phyloP scores from a whole-genome alignment of 1,139 yeast species.

The Hemisphaericaspora xylanilytica region DNA sequence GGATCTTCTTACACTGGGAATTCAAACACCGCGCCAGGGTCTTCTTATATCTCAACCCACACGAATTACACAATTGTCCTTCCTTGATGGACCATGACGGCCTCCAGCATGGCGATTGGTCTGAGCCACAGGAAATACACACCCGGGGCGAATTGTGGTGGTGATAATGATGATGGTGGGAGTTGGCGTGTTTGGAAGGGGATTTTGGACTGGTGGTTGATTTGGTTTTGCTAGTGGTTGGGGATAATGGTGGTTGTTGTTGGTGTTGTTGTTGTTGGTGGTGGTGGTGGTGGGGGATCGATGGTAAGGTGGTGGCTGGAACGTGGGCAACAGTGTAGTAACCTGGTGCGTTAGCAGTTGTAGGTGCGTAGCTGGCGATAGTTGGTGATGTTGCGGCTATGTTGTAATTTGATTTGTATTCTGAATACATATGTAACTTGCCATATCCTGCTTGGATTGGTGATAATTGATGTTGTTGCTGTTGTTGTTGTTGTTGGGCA shows the following conservation, averaged over 20 bases:
- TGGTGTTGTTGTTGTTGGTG: conserved; percentile 38
- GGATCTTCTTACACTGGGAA: conserved; percentile 74
- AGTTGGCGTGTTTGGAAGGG: conserved; percentile 1
- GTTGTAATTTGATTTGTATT: conserved; percentile 1
- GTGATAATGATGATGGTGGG: conserved; percentile 10
- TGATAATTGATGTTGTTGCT: conserved; percentile 13
- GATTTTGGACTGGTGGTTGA: conserved; percentile 31
- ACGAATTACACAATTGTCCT: conserved; percentile 94
- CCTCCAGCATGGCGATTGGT: conserved; percentile 97
- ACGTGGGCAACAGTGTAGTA: too few relatives aligned
- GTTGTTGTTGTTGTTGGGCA: conserved; percentile 13
- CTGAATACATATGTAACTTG: conserved; percentile 2
- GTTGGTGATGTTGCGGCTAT: conserved; percentile 6
- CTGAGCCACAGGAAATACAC: conserved; percentile 89
- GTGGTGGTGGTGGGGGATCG: conserved; percentile 9
- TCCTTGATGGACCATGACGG: conserved; percentile 90
- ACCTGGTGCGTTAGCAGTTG: conserved; percentile 7
- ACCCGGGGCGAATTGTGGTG: conserved; percentile 43
- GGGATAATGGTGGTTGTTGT: conserved; percentile 31
- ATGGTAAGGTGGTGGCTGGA: conserved; percentile 16
- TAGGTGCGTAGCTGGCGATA: neutral
- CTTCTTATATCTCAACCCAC: conserved; percentile 92
- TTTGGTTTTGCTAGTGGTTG: conserved; percentile 26
- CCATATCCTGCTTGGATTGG: conserved; percentile 8
- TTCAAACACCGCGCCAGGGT: conserved; percentile 89